Evolutionary conservation across 2,329 filamentous ascomycete genomes (phyloP), one percentile per base, ranked within the genome.

Genomic region (Calonectria pseudoturangicola): DNA sequence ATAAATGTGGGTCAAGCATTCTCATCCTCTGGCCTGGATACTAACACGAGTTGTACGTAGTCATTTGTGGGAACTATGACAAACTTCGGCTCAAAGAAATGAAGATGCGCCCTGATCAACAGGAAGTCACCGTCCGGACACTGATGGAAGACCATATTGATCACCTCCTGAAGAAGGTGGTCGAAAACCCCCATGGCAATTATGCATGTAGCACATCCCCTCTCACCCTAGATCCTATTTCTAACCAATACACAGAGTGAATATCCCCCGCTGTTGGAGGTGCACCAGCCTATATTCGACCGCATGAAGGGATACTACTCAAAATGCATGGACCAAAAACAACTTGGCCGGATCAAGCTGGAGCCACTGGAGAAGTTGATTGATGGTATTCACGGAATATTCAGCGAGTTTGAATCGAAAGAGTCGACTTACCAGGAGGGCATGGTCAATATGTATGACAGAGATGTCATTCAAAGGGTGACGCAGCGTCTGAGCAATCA

Each of bases 1-100:
- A 77, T 50, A 27, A 77, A 47, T 72, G 76, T 76, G 62, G 67
- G 73, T 50, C 3, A 12, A 27, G 12, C 16, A 8, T 4, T 13
- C 28, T 28, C 25, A 7, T 18, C n/a, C n/a, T 30, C 10, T 33
- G 1, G n/a, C 10, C 9, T 16, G 6, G 7, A n/a, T 45, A 33
- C 58, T 71, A 54, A 73, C 60, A 18, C 7, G 25, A 21, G n/a
- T 21, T 8, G 2, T 33, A 3, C 9, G 15, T 12, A 75, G 74
- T 70, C 58, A 64, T 68, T 2, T 75, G 73, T 47, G 71, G 69
- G 27, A 66, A 58, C 15, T 74, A 70, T 15, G 47, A 60, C 27
- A 62, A 74, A 15, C 39, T 66, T 10, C 6, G 47, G 12, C 12
- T 51, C 3, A 8, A 12, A 1, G 56, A 68, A 9, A 36, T 45